Percentiles rank a stretch among this genome's conserved stretches.
These are phyloP conservation scores for Trichophyton mentagrophytes DNA, from an alignment of 2,329 filamentous ascomycete genomes.

Conservation along the genomic window DNA sequence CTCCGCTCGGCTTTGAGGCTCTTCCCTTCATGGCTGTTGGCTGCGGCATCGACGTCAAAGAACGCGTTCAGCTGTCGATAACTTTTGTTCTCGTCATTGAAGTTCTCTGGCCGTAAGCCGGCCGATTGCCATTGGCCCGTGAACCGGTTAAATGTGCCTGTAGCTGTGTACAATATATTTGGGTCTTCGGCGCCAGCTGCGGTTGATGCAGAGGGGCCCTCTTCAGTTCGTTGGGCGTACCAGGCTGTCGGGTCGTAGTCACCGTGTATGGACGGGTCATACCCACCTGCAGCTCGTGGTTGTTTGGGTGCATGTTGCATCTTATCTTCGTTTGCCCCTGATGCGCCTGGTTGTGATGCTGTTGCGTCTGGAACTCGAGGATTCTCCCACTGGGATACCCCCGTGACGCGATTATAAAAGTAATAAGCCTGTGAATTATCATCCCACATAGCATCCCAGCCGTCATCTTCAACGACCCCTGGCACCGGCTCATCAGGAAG, in stretches of 20 bases:
- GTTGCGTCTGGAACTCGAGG: conserved; percentile 50
- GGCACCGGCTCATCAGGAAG: conserved; percentile 43
- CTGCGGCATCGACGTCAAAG: conserved; percentile 90
- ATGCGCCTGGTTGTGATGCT: conserved; percentile 16
- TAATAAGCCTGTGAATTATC: conserved; percentile 55
- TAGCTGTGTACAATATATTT: conserved; percentile 47
- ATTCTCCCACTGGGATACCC: conserved; percentile 71
- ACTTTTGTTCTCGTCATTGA: conserved; percentile 79
- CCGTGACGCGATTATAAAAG: conserved; percentile 73
- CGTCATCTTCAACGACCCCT: conserved; percentile 42
- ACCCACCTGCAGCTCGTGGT: conserved; percentile 47
- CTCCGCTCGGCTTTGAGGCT: conserved; percentile 85
- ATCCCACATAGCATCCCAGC: conserved; percentile 76
- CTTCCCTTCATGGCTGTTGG: conserved; percentile 76
- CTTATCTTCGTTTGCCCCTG: conserved; percentile 19
- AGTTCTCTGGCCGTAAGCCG: conserved; percentile 56
- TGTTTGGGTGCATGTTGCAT: conserved; percentile 22
- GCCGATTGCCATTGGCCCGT: conserved; percentile 68
- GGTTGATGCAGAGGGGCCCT: conserved; percentile 24
- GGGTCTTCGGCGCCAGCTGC: conserved; percentile 27
- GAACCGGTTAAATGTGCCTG: conserved; percentile 78
- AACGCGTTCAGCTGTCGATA: conserved; percentile 81
- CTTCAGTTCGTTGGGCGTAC: conserved; percentile 54
- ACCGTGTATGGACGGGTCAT: conserved; percentile 92
- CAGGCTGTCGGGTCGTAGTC: conserved; percentile 93